Evolutionary conservation across 805 yeast genomes (phyloP).

Genomic region (Candida suzukii): DNA sequence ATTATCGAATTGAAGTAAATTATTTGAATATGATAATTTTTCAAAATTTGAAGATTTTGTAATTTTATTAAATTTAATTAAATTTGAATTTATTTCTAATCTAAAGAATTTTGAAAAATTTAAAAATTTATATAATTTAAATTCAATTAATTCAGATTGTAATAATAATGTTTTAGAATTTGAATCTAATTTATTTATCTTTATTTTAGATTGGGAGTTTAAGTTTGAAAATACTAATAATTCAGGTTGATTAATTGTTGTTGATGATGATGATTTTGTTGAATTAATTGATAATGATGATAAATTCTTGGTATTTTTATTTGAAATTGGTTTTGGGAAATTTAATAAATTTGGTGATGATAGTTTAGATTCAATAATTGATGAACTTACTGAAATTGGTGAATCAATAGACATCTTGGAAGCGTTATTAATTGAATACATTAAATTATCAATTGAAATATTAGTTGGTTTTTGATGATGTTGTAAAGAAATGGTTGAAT

Average conservation of each 20-base stretch:
- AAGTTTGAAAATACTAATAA: not conserved
- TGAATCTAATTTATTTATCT: not conserved
- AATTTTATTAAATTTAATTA: too few relatives aligned
- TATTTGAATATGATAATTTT: too few relatives aligned
- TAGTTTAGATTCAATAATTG: not conserved
- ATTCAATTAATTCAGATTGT: not conserved
- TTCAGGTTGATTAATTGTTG: not conserved
- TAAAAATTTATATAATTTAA: too few relatives aligned
- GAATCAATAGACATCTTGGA: not conserved
- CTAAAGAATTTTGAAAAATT: not conserved
- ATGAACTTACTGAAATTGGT: too few relatives aligned
- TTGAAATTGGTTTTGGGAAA: conserved; percentile 1
- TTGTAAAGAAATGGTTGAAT: not conserved
- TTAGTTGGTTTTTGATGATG: not conserved
- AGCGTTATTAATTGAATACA: not conserved
- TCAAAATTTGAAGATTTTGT: not conserved
- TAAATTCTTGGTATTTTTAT: not conserved
- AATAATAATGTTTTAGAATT: not conserved
- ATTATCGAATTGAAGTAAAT: too few relatives aligned
- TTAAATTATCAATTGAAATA: not conserved
- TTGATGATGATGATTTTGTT: too few relatives aligned
- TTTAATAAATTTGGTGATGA: not conserved
- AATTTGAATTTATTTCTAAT: too few relatives aligned
- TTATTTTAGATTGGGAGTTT: not conserved
- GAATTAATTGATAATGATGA: not conserved